phyloP scores from a whole-genome alignment of 2,329 filamentous ascomycete species.

The Pyricularia sp. region DNA sequence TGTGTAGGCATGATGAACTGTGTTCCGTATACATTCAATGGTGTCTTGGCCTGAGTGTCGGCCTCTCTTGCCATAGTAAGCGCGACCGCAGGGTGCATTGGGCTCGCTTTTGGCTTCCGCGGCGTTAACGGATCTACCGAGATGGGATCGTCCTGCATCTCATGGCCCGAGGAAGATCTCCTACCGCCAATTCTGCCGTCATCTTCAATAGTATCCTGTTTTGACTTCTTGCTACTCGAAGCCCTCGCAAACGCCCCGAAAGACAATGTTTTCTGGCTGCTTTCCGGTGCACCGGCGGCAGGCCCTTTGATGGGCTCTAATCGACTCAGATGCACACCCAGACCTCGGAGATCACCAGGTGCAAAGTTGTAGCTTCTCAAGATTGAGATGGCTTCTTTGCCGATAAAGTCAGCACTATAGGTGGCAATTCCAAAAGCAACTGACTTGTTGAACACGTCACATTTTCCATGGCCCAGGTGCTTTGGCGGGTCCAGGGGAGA shows the following conservation, averaged over 20 bases:
- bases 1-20: conserved; percentile 86
- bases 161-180: background rate
- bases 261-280: conserved; percentile 66
- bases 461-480: conserved; percentile 88
- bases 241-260: conserved; percentile 46
- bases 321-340: conserved; percentile 89
- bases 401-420: conserved; percentile 55
- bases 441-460: conserved; percentile 89
- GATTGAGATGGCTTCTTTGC: conserved; percentile 74
- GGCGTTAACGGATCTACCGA: conserved; percentile 40
- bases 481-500: conserved; percentile 87
- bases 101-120: conserved; percentile 30
- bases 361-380: conserved; percentile 71
- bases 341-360: conserved; percentile 81
- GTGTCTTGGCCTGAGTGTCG: conserved; percentile 46
- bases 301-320: conserved; percentile 60
- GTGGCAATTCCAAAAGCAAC: conserved; percentile 72
- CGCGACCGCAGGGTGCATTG: conserved; percentile 38
- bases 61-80: conserved; percentile 35
- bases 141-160: conserved; percentile 33
- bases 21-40: conserved; percentile 69
- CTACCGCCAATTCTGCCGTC: conserved; percentile 18
- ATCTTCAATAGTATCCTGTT: conserved; percentile 40
- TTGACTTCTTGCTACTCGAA: conserved; percentile 12
- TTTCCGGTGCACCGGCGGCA: conserved; percentile 41